These are phyloP conservation scores for Podila epicladia DNA, from an alignment of 192 early-diverging fungal species.

Conservation along the genomic window DNA sequence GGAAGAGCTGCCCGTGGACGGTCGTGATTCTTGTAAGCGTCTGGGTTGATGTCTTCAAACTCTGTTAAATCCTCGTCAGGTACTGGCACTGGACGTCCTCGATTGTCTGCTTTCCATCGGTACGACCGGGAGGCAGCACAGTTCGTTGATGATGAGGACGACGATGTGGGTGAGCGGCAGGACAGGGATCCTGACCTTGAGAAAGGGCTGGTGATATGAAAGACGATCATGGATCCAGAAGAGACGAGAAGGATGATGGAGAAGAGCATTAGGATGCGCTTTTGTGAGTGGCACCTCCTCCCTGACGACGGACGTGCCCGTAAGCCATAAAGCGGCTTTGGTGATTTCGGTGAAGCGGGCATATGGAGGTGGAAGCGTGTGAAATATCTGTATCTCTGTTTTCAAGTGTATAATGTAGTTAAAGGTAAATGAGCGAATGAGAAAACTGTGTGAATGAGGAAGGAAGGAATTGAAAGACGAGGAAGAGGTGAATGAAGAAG, in stretches of 20 bases:
- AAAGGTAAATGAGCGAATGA: not conserved
- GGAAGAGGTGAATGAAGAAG: not conserved
- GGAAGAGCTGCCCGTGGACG: slow-evolving; percentile 34
- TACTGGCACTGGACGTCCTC: not conserved
- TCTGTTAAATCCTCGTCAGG: not conserved
- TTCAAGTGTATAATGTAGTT: too few relatives aligned
- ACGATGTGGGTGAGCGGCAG: slow-evolving; percentile 13
- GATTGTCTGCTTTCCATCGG: slow-evolving; percentile 15
- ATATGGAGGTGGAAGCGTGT: slow-evolving; percentile 9
- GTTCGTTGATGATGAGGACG: slow-evolving; percentile 8
- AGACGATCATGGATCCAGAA: slow-evolving; percentile 42
- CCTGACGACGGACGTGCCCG: slow-evolving; percentile 22
- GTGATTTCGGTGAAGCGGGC: slow-evolving; percentile 40
- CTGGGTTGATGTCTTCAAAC: slow-evolving; percentile 5
- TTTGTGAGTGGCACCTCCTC: slow-evolving; percentile 35
- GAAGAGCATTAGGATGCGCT: slow-evolving; percentile 36
- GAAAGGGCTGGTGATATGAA: slow-evolving; percentile 28
- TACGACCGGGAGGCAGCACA: slow-evolving; percentile 12
- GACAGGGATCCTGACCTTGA: slow-evolving; percentile 17
- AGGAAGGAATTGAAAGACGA: not conserved
- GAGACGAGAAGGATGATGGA: slow-evolving; percentile 37
- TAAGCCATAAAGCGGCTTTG: slow-evolving; percentile 21
- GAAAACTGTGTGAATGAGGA: not conserved
- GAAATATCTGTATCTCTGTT: not conserved
- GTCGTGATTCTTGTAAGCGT: slow-evolving; percentile 25